Conservation (phyloP, 2,329 filamentous ascomycete genomes). For the Phaeoacremonium minimum region DNA sequence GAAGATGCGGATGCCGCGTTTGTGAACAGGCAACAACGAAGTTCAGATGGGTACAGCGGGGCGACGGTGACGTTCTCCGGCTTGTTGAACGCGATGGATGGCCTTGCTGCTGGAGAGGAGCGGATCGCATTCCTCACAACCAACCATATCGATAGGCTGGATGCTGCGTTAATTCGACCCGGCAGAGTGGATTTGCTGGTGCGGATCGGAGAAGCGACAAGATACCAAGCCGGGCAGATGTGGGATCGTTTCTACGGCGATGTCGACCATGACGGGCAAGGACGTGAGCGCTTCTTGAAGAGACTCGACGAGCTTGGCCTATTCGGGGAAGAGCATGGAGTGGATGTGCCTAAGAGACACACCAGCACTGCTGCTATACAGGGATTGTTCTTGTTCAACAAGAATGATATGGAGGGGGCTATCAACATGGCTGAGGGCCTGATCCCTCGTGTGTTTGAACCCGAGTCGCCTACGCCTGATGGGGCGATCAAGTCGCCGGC, state of each 20-base stretch:
- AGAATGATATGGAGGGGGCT: constrained; percentile 82
- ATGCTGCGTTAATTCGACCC: constrained; percentile 84
- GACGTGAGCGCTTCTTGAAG: constrained; percentile 65
- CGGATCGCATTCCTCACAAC: constrained; percentile 91
- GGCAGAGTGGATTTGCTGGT: constrained; percentile 93
- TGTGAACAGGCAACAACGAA: constrained; percentile 71
- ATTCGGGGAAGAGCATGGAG: constrained; percentile 52
- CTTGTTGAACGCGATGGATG: constrained; percentile 79
- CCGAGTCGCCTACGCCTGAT: constrained; percentile 32
- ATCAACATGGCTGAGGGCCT: constrained; percentile 73
- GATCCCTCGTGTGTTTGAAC: constrained; percentile 52
- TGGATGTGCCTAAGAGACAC: constrained; percentile 38
- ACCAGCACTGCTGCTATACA: constrained; percentile 91
- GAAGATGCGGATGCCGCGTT: constrained; percentile 94
- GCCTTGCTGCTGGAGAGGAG: constrained; percentile 92
- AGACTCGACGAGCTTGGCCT: constrained; percentile 67
- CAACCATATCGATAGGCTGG: constrained; percentile 86
- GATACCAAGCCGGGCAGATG: constrained; percentile 78
- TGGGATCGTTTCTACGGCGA: constrained; percentile 96
- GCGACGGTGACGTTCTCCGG: constrained; percentile 93
- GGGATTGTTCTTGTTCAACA: constrained; percentile 92
- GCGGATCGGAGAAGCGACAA: constrained; percentile 80
- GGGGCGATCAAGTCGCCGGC: constrained; percentile 36
- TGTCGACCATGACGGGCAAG: constrained; percentile 59
- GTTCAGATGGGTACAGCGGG: constrained; percentile 78